Evolutionary conservation across 2,329 filamentous ascomycete genomes (phyloP).

Genomic region (Aspergillus jensenii): DNA sequence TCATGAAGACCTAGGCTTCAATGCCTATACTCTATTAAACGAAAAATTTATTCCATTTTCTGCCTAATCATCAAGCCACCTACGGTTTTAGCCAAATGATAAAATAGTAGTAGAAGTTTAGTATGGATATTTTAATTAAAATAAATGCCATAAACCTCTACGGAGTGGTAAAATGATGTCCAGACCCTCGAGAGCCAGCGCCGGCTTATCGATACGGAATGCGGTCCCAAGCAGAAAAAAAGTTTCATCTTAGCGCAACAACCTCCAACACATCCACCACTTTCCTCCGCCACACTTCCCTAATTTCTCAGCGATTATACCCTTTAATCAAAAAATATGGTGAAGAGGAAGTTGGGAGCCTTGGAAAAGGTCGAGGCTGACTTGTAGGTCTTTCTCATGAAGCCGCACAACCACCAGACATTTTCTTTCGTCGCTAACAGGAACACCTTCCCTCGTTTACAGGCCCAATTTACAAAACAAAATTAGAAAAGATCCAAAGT

Average conservation of each 20-base stretch:
- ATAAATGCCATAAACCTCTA: too few relatives aligned
- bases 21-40: slow-evolving; percentile 24
- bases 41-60: slow-evolving; percentile 21
- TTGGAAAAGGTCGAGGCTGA: slow-evolving; percentile 95
- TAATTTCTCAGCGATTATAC: slow-evolving; percentile 54
- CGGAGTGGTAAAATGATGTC: background rate
- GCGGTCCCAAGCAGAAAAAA: slow-evolving; percentile 9
- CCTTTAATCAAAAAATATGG: slow-evolving; percentile 52
- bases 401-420: slow-evolving; percentile 2
- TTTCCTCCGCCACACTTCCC: slow-evolving; percentile 55
- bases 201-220: slow-evolving; percentile 14
- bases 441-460: slow-evolving; percentile 16
- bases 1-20: slow-evolving; percentile 36
- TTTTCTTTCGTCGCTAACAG: slow-evolving; percentile 26
- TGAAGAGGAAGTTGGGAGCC: slow-evolving; percentile 84
- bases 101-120: background rate
- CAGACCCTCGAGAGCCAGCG: background rate
- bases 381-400: slow-evolving; percentile 54
- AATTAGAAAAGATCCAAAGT: slow-evolving; percentile 81
- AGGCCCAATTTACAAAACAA: slow-evolving; percentile 88
- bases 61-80: background rate
- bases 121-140: too few relatives aligned
- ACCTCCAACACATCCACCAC: slow-evolving; percentile 33
- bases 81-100: background rate
- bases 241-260: slow-evolving; percentile 7